These are phyloP conservation scores for Lumnitzera racemosa DNA, from an alignment of 345 rosid species.

Conservation along the genomic window DNA sequence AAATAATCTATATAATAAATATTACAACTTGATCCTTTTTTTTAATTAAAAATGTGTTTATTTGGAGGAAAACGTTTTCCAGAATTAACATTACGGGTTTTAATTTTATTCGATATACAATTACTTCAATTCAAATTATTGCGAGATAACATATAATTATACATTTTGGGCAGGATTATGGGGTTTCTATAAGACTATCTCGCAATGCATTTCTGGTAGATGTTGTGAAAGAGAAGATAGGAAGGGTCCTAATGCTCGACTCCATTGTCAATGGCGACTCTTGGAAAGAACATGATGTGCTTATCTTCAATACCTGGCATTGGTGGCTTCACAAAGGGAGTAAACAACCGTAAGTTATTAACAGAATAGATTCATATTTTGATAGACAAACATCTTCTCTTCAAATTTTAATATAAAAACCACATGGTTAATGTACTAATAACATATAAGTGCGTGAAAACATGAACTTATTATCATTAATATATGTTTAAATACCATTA, in stretches of 20 bases:
- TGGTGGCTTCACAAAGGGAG: slow-evolving; percentile 69
- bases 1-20: too few species aligned
- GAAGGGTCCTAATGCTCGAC: slow-evolving; percentile 45
- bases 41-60: too few species aligned
- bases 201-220: slow-evolving; percentile 45
- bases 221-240: slow-evolving; percentile 33
- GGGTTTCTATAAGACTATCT: slow-evolving; percentile 23
- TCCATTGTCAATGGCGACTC: slow-evolving; percentile 38
- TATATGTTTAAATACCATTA: too few species aligned
- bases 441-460: too few species aligned
- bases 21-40: too few species aligned
- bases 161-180: slow-evolving; percentile 32
- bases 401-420: too few species aligned
- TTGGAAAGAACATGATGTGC: slow-evolving; percentile 49
- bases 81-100: too few species aligned
- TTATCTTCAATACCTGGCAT: slow-evolving; percentile 64
- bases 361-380: too few species aligned
- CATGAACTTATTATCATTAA: too few species aligned
- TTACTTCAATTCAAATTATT: neutral
- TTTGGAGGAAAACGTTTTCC: too few species aligned
- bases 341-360: slow-evolving; percentile 35
- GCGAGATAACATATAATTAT: neutral
- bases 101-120: neutral
- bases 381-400: neutral
- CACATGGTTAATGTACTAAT: too few species aligned